These are phyloP conservation scores for Vaccinium darrowii DNA, from an alignment of 148 eudicot genomes.

Conservation along the genomic window DNA sequence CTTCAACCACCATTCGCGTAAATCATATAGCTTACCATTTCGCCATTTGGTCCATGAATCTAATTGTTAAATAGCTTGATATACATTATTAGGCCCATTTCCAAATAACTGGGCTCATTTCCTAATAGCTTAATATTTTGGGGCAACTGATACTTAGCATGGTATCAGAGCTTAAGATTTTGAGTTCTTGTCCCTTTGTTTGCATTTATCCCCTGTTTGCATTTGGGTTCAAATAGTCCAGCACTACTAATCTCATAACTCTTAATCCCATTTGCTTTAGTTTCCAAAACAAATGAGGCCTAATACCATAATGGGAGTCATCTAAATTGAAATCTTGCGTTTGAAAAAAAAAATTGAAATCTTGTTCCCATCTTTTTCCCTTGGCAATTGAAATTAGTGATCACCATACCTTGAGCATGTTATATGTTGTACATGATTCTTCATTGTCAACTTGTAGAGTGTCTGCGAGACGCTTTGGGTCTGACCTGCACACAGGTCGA, in stretches of 20 bases:
- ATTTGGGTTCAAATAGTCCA: no score
- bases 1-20: neutral
- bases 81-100: no score
- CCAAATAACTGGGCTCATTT: no score
- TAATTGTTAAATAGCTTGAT: no score
- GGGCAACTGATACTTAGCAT: no score
- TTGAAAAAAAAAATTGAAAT: neutral
- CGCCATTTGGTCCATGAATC: neutral
- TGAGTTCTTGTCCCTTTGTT: no score
- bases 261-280: no score
- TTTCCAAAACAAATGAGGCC: no score
- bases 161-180: no score
- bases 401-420: conserved; percentile 76
- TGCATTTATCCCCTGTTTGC: no score
- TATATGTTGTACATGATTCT: conserved; percentile 91
- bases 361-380: neutral
- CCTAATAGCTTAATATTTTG: no score
- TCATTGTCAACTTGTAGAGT: conserved; percentile 60
- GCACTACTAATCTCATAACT: no score
- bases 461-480: conserved; percentile 68
- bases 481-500: conserved; percentile 46
- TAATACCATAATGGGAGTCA: neutral
- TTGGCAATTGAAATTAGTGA: neutral
- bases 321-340: neutral
- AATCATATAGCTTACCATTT: neutral